Evolutionary conservation across 345 rosid genomes (phyloP).

Genomic region (Corchorus olitorius): DNA sequence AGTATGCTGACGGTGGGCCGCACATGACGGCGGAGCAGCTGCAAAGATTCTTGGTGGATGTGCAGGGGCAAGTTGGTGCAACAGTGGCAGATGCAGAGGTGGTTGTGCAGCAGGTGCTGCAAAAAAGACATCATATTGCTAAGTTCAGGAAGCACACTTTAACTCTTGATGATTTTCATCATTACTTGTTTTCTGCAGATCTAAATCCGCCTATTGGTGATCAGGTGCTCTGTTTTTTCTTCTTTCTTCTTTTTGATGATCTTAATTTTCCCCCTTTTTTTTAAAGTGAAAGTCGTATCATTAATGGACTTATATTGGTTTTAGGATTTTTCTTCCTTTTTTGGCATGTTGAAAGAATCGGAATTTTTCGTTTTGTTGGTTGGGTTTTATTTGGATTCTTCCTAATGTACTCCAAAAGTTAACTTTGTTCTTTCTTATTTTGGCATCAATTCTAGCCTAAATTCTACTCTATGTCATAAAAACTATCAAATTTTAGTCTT

Average conservation of each 20-base stretch:
- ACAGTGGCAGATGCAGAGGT: constrained; percentile 51
- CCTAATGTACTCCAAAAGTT: not conserved
- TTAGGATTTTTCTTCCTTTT: not conserved
- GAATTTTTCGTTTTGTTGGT: not conserved
- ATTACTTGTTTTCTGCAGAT: constrained; percentile 55
- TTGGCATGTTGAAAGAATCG: not conserved
- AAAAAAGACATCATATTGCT: constrained; percentile 57
- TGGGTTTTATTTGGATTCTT: not conserved
- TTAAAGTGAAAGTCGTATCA: too few relatives aligned
- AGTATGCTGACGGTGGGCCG: constrained; percentile 56
- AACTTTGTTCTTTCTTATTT: not conserved
- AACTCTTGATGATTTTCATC: constrained; percentile 72
- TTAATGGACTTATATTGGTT: not conserved
- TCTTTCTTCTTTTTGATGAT: constrained; percentile 9
- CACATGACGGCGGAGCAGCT: constrained; percentile 73
- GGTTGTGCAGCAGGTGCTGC: constrained; percentile 57
- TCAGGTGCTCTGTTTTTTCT: constrained; percentile 34
- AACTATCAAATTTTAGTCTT: not conserved
- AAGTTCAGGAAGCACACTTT: constrained; percentile 64
- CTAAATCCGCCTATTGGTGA: constrained; percentile 62
- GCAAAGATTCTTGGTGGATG: constrained; percentile 52
- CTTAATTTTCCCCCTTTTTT: not conserved
- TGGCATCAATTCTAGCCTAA: not conserved
- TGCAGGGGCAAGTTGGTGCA: constrained; percentile 42
- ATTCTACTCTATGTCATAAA: not conserved